Conservation (phyloP, 495 filamentous ascomycete species). For the Xylaria flabelliformis region DNA sequence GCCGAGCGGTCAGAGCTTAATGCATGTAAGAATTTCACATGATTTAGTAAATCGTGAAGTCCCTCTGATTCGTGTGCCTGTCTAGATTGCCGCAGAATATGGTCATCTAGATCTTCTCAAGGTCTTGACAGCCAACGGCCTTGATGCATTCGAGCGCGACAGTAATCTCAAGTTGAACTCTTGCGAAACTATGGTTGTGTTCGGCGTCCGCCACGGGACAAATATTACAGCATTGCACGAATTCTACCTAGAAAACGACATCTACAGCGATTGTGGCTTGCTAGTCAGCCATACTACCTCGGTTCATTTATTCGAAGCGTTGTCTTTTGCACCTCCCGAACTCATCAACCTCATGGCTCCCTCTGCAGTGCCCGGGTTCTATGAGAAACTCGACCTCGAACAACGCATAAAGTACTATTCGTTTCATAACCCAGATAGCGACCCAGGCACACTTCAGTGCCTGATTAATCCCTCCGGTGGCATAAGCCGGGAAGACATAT, state of each 20-base stretch:
- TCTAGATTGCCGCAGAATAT: constrained; percentile 5
- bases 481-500: not conserved
- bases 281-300: not conserved
- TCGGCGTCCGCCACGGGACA: not conserved
- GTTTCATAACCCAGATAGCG: not conserved
- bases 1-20: constrained; percentile 4
- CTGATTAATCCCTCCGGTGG: not conserved
- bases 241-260: not conserved
- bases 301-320: not conserved
- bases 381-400: not conserved
- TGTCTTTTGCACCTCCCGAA: not conserved
- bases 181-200: not conserved
- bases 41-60: not conserved
- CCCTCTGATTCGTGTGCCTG: not conserved
- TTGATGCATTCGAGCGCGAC: not conserved
- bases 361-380: not conserved
- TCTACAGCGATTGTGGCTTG: not conserved
- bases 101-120: not conserved
- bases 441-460: not conserved
- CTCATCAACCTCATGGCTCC: not conserved
- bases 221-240: not conserved
- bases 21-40: constrained; percentile 1
- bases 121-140: not conserved
- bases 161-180: not conserved
- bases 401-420: not conserved